A percentile compares a stretch with the other conserved stretches of the same genome.
These are phyloP conservation scores for Phialophora tarda DNA, from an alignment of 2,329 filamentous ascomycete genomes.

Conservation along the genomic window DNA sequence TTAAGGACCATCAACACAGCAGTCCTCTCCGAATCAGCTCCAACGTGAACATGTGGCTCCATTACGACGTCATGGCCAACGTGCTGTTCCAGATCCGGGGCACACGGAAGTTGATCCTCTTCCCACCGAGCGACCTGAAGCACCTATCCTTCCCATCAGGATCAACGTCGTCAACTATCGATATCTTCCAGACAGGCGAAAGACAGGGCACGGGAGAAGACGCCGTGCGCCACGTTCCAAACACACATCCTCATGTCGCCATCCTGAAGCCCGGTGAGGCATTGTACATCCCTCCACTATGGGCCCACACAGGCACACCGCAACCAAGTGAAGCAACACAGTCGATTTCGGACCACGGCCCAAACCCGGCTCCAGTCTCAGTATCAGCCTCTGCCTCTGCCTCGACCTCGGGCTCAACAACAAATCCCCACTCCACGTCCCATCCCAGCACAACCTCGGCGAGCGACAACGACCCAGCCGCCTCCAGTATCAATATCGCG, in stretches of 20 bases:
- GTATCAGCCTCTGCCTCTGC: background rate
- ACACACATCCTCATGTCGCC: conserved; percentile 70
- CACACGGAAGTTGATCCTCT: conserved; percentile 74
- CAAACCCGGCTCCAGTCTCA: conserved; percentile 8
- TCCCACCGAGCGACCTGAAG: conserved; percentile 75
- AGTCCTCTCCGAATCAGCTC: conserved; percentile 81
- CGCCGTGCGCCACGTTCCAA: conserved; percentile 63
- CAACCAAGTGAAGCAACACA: conserved; percentile 45
- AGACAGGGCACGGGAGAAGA: conserved; percentile 37
- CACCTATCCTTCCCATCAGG: conserved; percentile 74
- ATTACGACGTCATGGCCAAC: conserved; percentile 89
- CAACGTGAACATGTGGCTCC: conserved; percentile 83
- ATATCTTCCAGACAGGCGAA: conserved; percentile 65
- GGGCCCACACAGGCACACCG: conserved; percentile 77
- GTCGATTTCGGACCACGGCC: background rate
- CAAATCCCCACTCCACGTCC: background rate
- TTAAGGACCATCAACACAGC: conserved; percentile 71
- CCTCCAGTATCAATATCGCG: conserved; percentile 65
- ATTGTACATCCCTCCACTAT: conserved; percentile 80
- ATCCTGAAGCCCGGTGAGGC: conserved; percentile 73
- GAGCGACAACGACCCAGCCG: background rate
- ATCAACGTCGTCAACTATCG: conserved; percentile 77
- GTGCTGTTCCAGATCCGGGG: conserved; percentile 80
- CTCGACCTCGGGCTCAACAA: conserved; percentile 28
- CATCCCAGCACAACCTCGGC: background rate